phyloP scores from a whole-genome alignment of 2,329 filamentous ascomycete species.

The Fonsecaea pedrosoi region DNA sequence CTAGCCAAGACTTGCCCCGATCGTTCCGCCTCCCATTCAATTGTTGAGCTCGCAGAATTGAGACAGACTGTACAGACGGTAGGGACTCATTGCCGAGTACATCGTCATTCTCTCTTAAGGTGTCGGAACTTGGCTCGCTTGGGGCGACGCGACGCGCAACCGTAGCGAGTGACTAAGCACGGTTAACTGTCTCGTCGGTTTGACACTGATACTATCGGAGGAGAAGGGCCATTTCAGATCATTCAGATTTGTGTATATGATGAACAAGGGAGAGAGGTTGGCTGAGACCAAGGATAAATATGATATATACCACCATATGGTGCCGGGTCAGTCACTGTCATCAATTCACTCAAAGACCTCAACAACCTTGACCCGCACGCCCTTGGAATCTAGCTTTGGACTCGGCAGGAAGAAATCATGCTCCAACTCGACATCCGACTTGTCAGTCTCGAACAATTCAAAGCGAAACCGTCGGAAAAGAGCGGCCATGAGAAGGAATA shows the following conservation, averaged over 20 bases:
- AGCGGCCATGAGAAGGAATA: slow-evolving; percentile 44
- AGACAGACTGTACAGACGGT: neutral
- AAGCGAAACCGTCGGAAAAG: slow-evolving; percentile 44
- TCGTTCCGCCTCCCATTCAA: neutral
- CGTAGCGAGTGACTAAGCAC: neutral
- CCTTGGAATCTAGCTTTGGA: slow-evolving; percentile 39
- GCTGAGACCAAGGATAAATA: no score
- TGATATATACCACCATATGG: neutral
- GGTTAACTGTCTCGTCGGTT: neutral
- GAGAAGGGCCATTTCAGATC: neutral
- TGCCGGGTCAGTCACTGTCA: neutral
- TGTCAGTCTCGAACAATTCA: slow-evolving; percentile 45
- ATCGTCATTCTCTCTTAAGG: no score
- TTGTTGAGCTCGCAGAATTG: neutral
- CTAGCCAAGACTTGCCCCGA: neutral
- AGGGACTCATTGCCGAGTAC: no score
- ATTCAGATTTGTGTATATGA: neutral
- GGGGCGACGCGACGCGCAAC: neutral
- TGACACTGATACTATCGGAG: neutral
- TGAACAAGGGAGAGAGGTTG: no score
- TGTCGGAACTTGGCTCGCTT: no score
- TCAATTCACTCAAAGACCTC: neutral
- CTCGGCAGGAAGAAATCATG: slow-evolving; percentile 42
- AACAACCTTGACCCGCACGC: slow-evolving; percentile 29
- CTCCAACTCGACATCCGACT: slow-evolving; percentile 43